These are phyloP conservation scores for Diaporthe capsici DNA, from an alignment of 2,329 filamentous ascomycete genomes.

Conservation along the genomic window DNA sequence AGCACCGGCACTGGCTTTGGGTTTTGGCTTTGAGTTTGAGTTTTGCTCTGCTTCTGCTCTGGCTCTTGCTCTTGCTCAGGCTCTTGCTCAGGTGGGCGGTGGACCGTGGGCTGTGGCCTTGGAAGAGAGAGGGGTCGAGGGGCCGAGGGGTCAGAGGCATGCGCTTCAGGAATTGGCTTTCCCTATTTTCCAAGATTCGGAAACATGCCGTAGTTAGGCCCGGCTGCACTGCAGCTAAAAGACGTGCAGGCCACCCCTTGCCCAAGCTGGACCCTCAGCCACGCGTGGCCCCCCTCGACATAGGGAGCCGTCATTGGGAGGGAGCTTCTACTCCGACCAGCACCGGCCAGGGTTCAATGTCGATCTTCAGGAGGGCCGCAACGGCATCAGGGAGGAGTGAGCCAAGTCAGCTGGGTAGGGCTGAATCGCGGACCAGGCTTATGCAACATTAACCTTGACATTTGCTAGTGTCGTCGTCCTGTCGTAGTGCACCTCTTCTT, in stretches of 20 bases:
- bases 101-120: constrained; percentile 20
- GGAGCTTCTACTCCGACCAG: constrained; percentile 25
- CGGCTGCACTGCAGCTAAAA: neutral
- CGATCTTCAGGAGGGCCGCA: constrained; percentile 32
- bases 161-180: constrained; percentile 18
- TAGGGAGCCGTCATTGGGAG: constrained; percentile 21
- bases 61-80: neutral
- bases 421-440: constrained; percentile 11
- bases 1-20: neutral
- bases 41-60: constrained; percentile 10
- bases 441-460: constrained; percentile 7
- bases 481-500: neutral
- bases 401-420: constrained; percentile 9
- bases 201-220: constrained; percentile 11
- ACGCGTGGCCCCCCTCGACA: neutral
- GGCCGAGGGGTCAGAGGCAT: neutral
- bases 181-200: constrained; percentile 19
- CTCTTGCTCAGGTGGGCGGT: constrained; percentile 11
- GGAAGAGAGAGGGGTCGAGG: constrained; percentile 29
- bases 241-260: neutral
- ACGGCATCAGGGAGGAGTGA: neutral
- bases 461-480: constrained; percentile 2
- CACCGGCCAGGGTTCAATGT: constrained; percentile 4
- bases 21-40: neutral
- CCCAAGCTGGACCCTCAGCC: neutral